Percentiles rank a stretch among this genome's conserved stretches.
These are phyloP conservation scores for Hirsutella rhossiliensis DNA, from an alignment of 2,329 filamentous ascomycete species.

Conservation along the genomic window DNA sequence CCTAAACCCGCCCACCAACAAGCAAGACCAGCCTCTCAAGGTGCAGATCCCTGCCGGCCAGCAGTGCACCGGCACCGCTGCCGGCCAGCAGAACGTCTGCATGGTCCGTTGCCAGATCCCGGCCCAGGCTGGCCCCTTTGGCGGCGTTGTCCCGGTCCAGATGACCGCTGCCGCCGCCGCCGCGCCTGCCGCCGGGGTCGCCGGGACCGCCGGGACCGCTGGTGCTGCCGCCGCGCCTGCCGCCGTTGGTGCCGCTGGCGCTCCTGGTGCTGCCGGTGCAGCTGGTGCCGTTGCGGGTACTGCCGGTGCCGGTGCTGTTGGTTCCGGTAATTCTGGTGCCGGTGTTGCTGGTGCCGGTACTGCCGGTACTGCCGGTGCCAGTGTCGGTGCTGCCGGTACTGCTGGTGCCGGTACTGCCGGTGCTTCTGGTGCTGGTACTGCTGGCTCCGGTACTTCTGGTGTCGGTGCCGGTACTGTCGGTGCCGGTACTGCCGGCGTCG, in stretches of 20 bases:
- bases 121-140: slow-evolving; percentile 49
- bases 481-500: no score
- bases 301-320: background rate
- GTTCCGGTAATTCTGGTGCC: background rate
- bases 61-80: slow-evolving; percentile 47
- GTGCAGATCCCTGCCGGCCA: slow-evolving; percentile 42
- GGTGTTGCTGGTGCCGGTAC: no score
- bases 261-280: background rate
- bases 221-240: background rate
- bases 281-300: background rate
- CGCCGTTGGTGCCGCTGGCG: background rate
- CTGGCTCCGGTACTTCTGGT: no score
- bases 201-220: background rate
- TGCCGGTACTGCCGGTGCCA: no score
- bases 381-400: background rate
- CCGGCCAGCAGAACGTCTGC: slow-evolving; percentile 46
- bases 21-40: slow-evolving; percentile 35
- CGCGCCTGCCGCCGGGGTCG: background rate
- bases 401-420: no score
- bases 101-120: slow-evolving; percentile 51
- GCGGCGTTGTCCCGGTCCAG: slow-evolving; percentile 34
- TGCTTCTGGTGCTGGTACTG: no score
- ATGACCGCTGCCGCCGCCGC: background rate
- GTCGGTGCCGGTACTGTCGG: no score
- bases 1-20: slow-evolving; percentile 29